Evolutionary conservation across 2,329 filamentous ascomycete species (phyloP).

Genomic region (Arachnopeziza araneosa): DNA sequence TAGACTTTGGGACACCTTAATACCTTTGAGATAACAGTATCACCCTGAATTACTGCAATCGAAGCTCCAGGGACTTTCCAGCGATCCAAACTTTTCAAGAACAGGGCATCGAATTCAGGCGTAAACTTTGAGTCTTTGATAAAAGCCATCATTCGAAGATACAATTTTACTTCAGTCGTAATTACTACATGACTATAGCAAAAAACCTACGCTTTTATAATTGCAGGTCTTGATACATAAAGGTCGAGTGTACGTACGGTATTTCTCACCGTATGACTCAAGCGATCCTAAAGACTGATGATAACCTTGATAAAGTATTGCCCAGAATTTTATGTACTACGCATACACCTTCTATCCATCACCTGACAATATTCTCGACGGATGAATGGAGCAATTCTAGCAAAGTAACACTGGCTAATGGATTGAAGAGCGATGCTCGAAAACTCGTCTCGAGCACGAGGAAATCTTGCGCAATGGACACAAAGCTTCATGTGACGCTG

Average conservation of each 20-base stretch:
- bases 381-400: background rate
- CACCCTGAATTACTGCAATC: slow-evolving; percentile 36
- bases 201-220: background rate
- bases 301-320: background rate
- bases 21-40: slow-evolving; percentile 28
- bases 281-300: background rate
- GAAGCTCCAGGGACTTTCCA: slow-evolving; percentile 40
- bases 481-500: background rate
- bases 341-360: background rate
- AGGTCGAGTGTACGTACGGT: background rate
- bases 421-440: background rate
- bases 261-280: background rate
- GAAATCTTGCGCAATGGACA: background rate
- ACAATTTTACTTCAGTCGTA: background rate
- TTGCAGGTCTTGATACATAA: background rate
- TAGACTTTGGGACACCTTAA: background rate
- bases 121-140: slow-evolving; percentile 8
- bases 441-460: background rate
- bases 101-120: slow-evolving; percentile 3
- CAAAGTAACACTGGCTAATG: background rate
- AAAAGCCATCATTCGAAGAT: background rate
- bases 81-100: slow-evolving; percentile 2
- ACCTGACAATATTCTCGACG: background rate
- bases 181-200: background rate
- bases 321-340: background rate